Percentiles rank a stretch among this genome's conserved stretches.
These are phyloP conservation scores for Backusella macrospora DNA, from an alignment of 192 early-diverging fungal genomes.

Conservation along the genomic window DNA sequence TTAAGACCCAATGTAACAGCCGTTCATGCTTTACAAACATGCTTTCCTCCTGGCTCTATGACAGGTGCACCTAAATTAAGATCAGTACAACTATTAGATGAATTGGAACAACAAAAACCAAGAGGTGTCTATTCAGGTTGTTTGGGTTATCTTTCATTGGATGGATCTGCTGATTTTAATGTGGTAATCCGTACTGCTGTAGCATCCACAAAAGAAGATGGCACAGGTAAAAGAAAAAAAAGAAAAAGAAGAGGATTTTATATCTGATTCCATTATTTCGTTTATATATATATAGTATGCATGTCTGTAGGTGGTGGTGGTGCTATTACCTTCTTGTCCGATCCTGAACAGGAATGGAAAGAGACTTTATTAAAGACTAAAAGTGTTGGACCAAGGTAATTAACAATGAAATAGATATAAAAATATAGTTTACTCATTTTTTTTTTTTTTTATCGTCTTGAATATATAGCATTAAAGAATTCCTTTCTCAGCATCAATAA, in stretches of 20 bases:
- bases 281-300: constrained; percentile 35
- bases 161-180: constrained; percentile 67
- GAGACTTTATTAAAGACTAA: constrained; percentile 84
- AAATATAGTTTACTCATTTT: background rate
- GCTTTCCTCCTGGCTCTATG: constrained; percentile 96
- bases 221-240: no score
- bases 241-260: no score
- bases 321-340: constrained; percentile 87
- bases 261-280: background rate
- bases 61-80: constrained; percentile 95
- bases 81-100: constrained; percentile 76
- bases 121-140: constrained; percentile 91
- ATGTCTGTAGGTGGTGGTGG: constrained; percentile 91
- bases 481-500: no score
- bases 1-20: constrained; percentile 61
- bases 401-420: background rate
- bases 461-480: background rate
- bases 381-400: constrained; percentile 58
- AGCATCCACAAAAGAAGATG: constrained; percentile 30
- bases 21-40: constrained; percentile 70
- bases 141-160: constrained; percentile 81
- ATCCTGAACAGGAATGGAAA: constrained; percentile 83
- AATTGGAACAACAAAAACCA: constrained; percentile 66
- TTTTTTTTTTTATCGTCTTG: background rate
- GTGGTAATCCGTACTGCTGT: constrained; percentile 94